Conservation (phyloP, 495 filamentous ascomycete genomes). For the Hypoxylon fragiforme region DNA sequence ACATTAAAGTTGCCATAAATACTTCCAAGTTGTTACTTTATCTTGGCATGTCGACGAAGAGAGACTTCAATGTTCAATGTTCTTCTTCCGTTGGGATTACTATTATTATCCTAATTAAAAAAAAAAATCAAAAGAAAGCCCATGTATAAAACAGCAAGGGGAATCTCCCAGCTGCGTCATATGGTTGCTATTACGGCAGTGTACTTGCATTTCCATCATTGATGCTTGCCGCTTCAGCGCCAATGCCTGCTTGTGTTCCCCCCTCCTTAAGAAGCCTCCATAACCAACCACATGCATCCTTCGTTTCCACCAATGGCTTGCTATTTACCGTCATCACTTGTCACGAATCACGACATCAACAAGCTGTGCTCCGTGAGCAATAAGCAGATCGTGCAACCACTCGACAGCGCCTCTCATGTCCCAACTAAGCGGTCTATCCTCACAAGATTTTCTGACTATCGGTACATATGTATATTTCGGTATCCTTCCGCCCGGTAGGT, state of each 20-base stretch:
- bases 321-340: conserved; percentile 12
- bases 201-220: conserved; percentile 7
- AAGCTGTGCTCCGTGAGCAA: conserved; percentile 29
- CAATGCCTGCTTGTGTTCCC: conserved; percentile 17
- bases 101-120: no score
- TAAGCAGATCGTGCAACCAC: conserved; percentile 26
- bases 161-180: conserved; percentile 8
- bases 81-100: not conserved
- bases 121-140: not conserved
- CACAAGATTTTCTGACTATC: not conserved
- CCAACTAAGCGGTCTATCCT: not conserved
- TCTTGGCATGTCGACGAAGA: no score
- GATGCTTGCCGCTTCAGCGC: conserved; percentile 21
- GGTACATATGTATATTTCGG: conserved; percentile 9
- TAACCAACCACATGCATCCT: conserved; percentile 22
- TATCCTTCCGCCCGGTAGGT: conserved; percentile 18
- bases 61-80: no score
- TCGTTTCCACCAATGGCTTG: conserved; percentile 13
- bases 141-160: no score
- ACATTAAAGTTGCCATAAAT: no score
- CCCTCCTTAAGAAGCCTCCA: conserved; percentile 7
- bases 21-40: no score
- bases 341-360: conserved; percentile 26
- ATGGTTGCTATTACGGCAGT: conserved; percentile 10
- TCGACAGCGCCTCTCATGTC: conserved; percentile 16